Evolutionary conservation across 2,329 filamentous ascomycete genomes (phyloP).

Genomic region (Trichoderma pleuroti): DNA sequence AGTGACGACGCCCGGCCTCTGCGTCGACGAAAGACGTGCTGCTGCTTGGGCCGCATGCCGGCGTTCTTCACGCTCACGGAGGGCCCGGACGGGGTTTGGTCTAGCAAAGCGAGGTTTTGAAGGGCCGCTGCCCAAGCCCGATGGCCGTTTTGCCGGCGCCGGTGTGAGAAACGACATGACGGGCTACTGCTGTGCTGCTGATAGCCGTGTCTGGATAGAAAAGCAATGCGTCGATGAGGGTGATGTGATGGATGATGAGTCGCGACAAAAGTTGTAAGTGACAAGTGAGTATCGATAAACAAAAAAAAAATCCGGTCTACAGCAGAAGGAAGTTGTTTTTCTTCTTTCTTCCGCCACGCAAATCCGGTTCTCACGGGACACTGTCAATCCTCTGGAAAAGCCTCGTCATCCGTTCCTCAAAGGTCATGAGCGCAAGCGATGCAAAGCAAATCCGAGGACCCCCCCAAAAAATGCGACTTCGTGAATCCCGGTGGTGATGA

Average conservation of each 20-base stretch:
- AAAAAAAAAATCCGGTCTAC: not conserved
- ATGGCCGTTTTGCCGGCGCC: constrained; percentile 32
- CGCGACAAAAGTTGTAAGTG: constrained; percentile 14
- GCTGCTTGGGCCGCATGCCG: constrained; percentile 36
- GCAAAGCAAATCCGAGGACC: not conserved
- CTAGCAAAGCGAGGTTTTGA: constrained; percentile 42
- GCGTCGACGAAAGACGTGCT: constrained; percentile 29
- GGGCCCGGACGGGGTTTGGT: constrained; percentile 48
- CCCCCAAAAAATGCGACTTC: not conserved
- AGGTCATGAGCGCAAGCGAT: not conserved
- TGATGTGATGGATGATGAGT: not conserved
- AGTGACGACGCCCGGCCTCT: constrained; percentile 32
- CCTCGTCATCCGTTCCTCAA: not conserved
- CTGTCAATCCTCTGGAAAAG: not conserved
- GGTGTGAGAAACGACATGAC: constrained; percentile 44
- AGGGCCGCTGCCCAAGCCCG: constrained; percentile 26
- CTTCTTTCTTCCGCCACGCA: not conserved
- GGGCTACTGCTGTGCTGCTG: not conserved
- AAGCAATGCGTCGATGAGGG: not conserved
- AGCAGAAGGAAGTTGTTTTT: not conserved
- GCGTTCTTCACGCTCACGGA: constrained; percentile 50
- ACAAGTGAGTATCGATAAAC: constrained; percentile 9
- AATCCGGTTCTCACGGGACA: not conserved
- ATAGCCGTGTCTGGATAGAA: not conserved
- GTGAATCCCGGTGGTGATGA: not conserved